A percentile compares a stretch with the other conserved stretches of the same genome.
Evolutionary conservation across 108 stramenopile genomes (phyloP).

Genomic region (Pseudonitzschia pungens): DNA sequence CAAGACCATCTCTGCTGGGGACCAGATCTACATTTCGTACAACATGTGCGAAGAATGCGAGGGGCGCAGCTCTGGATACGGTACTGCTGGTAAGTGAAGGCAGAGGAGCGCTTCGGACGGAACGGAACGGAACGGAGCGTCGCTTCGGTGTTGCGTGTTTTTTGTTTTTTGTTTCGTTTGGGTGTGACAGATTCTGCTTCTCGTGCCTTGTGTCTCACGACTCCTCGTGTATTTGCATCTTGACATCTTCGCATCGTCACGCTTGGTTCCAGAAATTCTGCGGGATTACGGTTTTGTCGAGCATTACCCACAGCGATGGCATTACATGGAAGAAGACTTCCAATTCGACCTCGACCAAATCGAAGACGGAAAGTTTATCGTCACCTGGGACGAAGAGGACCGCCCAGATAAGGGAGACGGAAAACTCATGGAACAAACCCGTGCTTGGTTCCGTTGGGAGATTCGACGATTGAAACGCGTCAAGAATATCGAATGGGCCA

Average conservation of each 20-base stretch:
- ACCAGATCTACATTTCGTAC: slow-evolving; percentile 67
- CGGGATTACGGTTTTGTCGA: slow-evolving; percentile 71
- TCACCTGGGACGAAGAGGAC: slow-evolving; percentile 23
- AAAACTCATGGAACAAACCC: slow-evolving; percentile 12
- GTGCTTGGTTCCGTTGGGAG: slow-evolving; percentile 24
- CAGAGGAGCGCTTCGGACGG: not conserved
- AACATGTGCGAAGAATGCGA: slow-evolving; percentile 43
- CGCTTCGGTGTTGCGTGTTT: not conserved
- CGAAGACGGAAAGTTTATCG: slow-evolving; percentile 21
- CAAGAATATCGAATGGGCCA: slow-evolving; percentile 9
- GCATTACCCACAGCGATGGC: slow-evolving; percentile 64
- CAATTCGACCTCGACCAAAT: slow-evolving; percentile 36
- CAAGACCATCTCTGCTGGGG: slow-evolving; percentile 50
- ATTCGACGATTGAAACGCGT: slow-evolving; percentile 27
- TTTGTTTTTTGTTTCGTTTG: not conserved
- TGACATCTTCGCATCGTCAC: slow-evolving; percentile 1
- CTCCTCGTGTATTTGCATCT: not conserved
- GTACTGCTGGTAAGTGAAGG: slow-evolving; percentile 28
- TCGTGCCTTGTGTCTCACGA: not conserved
- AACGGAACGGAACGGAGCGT: not conserved
- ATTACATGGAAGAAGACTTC: slow-evolving; percentile 41
- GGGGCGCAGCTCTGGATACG: slow-evolving; percentile 12
- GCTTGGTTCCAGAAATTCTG: slow-evolving; percentile 54
- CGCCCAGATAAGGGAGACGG: slow-evolving; percentile 16
- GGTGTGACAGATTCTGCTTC: not conserved